Evolutionary conservation across 306 rosid species (phyloP), one percentile per base, ranked within the genome.

Genomic region (Glycine tomentella): DNA sequence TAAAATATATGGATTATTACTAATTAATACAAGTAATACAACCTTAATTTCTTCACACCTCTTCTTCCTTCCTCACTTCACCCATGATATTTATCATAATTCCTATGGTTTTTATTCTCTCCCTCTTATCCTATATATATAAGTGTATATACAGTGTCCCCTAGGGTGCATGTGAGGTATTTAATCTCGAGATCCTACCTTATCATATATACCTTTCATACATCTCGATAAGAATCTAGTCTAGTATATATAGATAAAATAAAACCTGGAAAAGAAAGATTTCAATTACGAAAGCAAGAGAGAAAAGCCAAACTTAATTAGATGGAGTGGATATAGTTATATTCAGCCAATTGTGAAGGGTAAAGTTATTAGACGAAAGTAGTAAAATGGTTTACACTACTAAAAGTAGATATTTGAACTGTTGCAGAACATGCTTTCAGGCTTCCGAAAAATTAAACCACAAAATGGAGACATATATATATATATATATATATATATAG

Each of bases 401-500:
- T 25, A 78, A 82, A 79, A 69, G 84, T 79, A 80, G 40, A 82
- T 69, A 75, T 75, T 83, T 46, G 65, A 86, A 75, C 69, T 80
- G 64, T 79, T 46, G 80, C 74, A 80, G 85, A 64, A 31, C 61
- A 40, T 80, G 90, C 58, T 82, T 84, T 69, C 58, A 58, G 65
- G 81, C 44, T 33, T 80, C 67, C 67, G 45, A 77, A 55, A 76
- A 68, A 67, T 20, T 20, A 20, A 20, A 20, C 65, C 69, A 73
- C 66, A 84, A 85, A 75, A 53, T 34, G 16, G 53, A 50, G 74
- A 50, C 9, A 61, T 15, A 16, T n/a, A 53, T 3, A 38, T 3
- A 20, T 1, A 20, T 20, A 20, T 20, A 20, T 20, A 20, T 20
- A 25, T 25, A 25, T 25, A 25, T 25, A 25, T 25, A 25, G 31